Conservation (phyloP, 78 protist genomes). For the Dictyostelium purpureum region DNA sequence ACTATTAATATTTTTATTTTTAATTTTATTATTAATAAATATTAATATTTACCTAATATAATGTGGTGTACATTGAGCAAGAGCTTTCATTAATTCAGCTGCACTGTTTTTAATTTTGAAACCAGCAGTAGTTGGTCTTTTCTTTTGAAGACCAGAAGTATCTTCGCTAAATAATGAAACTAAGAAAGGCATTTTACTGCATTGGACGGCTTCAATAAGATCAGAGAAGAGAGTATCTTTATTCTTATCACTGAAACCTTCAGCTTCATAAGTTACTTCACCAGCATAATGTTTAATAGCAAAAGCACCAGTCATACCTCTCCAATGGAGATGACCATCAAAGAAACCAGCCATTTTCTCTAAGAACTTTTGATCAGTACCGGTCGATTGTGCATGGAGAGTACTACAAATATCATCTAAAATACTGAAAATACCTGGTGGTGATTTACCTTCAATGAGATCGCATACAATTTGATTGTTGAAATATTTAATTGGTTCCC, state of each 20-base stretch:
- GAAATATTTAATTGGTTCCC: conserved; percentile 93
- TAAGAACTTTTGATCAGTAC: conserved; percentile 89
- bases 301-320: conserved; percentile 80
- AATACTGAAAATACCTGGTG: conserved; percentile 91
- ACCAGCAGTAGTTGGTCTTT: conserved; percentile 92
- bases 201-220: conserved; percentile 67
- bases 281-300: conserved; percentile 94
- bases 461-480: conserved; percentile 94
- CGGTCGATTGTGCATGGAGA: conserved; percentile 88
- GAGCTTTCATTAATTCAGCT: conserved; percentile 76
- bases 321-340: conserved; percentile 85
- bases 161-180: conserved; percentile 60
- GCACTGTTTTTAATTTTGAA: conserved; percentile 89
- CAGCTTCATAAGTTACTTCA: conserved; percentile 88
- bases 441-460: conserved; percentile 91
- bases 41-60: too few species aligned
- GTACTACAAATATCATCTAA: conserved; percentile 94
- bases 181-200: conserved; percentile 43
- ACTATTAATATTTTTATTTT: too few species aligned
- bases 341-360: conserved; percentile 74
- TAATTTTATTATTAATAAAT: too few species aligned
- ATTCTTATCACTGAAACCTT: conserved; percentile 91
- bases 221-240: conserved; percentile 90
- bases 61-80: conserved; percentile 85
- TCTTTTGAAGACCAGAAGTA: conserved; percentile 68